phyloP scores from a whole-genome alignment of 768 basidiomycete genomes.

The Pleurotus pulmonarius region DNA sequence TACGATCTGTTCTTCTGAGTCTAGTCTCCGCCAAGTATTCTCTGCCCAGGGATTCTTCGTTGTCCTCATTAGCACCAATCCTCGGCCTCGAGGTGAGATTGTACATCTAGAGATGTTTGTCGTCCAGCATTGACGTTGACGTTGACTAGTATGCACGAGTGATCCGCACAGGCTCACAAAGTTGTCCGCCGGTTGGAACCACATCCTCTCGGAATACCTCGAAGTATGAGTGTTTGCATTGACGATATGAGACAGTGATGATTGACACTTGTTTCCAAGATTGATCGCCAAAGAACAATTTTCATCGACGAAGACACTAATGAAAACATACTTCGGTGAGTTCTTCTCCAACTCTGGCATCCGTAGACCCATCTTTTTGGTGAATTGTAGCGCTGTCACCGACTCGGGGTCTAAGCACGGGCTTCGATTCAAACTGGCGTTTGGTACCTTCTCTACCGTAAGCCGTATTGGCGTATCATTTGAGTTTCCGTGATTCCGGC shows the following conservation, averaged over 20 bases:
- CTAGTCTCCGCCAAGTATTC: not conserved
- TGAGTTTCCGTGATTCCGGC: no score
- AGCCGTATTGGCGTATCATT: not conserved
- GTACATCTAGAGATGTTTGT: not conserved
- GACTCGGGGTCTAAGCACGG: not conserved
- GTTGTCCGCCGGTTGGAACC: not conserved
- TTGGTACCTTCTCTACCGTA: not conserved
- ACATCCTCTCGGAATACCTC: not conserved
- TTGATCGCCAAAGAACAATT: not conserved
- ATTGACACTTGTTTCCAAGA: not conserved
- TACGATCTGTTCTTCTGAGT: not conserved
- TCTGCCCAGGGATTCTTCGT: conserved; percentile 1
- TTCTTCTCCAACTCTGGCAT: not conserved
- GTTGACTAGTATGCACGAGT: not conserved
- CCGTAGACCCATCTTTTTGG: not conserved
- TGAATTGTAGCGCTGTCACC: not conserved
- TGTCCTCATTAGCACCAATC: not conserved
- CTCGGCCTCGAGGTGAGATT: not conserved
- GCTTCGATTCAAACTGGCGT: not conserved
- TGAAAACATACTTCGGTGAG: not conserved
- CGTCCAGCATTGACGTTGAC: not conserved
- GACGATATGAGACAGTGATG: no score
- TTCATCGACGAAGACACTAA: not conserved
- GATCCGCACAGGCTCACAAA: not conserved
- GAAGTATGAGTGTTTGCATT: not conserved